These are phyloP conservation scores for Nemania bipapillata DNA, from an alignment of 2,329 filamentous ascomycete species.

Conservation along the genomic window DNA sequence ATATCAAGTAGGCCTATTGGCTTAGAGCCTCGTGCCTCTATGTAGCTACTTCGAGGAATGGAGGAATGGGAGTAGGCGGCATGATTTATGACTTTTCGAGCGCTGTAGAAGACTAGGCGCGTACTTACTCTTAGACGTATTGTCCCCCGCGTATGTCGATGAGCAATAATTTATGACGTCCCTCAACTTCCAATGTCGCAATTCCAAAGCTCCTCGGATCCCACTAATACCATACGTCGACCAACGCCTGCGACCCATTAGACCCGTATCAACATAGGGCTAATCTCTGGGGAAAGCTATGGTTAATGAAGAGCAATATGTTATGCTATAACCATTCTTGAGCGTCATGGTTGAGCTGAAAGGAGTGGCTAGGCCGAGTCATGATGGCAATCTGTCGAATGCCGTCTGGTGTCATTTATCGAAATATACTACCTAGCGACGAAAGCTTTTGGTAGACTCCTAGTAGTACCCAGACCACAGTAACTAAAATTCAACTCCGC, in stretches of 20 bases:
- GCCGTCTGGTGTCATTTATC: neutral
- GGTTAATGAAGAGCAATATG: neutral
- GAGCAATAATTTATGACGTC: neutral
- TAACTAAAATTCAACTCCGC: neutral
- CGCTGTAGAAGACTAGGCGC: neutral
- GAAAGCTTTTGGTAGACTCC: neutral
- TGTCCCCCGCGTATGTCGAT: neutral
- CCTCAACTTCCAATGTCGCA: neutral
- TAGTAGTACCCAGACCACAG: neutral
- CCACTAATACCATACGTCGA: neutral
- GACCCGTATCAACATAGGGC: neutral
- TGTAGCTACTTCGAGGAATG: neutral
- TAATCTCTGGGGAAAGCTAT: neutral
- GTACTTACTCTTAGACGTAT: neutral
- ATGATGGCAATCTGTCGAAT: slow-evolving; percentile 3
- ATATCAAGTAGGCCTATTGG: neutral
- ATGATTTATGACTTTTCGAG: neutral
- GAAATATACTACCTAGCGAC: neutral
- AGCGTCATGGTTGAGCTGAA: neutral
- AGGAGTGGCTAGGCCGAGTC: neutral
- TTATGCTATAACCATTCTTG: neutral
- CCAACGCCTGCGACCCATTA: neutral
- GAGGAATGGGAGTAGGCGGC: neutral
- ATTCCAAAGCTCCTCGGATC: neutral
- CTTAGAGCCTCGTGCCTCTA: neutral